phyloP scores from a whole-genome alignment of 2,329 filamentous ascomycete species.

The Dothistroma pini region DNA sequence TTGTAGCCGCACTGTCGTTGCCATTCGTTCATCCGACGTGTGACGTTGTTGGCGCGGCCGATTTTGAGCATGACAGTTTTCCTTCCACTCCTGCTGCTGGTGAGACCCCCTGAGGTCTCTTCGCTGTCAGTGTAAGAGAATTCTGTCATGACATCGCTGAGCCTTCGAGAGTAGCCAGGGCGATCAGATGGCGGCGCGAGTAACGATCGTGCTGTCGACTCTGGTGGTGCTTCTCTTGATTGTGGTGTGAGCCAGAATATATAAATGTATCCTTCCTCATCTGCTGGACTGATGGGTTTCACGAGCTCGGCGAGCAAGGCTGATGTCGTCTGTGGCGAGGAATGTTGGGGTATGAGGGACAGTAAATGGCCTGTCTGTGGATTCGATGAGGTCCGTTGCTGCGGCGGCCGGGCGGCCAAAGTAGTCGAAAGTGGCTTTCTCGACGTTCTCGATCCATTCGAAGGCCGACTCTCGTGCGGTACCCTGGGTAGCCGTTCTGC shows the following conservation, averaged over 20 bases:
- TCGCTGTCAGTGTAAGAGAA: conserved; percentile 26
- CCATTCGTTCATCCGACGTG: conserved; percentile 90
- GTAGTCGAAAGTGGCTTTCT: conserved; percentile 9
- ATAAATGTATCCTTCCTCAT: conserved; percentile 92
- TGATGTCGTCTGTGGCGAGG: conserved; percentile 66
- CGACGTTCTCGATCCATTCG: conserved; percentile 9
- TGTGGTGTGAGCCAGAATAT: conserved; percentile 91
- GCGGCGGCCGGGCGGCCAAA: conserved; percentile 10
- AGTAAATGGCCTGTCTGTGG: conserved; percentile 44
- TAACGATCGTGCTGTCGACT: conserved; percentile 35
- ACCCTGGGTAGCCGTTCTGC: conserved; percentile 13
- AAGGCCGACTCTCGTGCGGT: conserved; percentile 3
- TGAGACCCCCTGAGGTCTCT: not conserved
- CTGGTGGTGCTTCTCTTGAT: conserved; percentile 52
- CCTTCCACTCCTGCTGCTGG: not conserved
- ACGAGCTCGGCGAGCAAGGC: conserved; percentile 70
- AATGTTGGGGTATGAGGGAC: conserved; percentile 64
- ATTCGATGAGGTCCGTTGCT: conserved; percentile 23
- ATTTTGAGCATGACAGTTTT: conserved; percentile 67
- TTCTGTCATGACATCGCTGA: conserved; percentile 36
- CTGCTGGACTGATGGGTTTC: conserved; percentile 68
- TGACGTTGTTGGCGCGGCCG: conserved; percentile 73
- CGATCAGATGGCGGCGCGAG: conserved; percentile 26
- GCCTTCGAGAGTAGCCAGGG: conserved; percentile 19
- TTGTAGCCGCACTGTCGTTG: conserved; percentile 87